These are phyloP conservation scores for Cardamine resedifolia DNA, from an alignment of 345 rosid genomes.

Conservation along the genomic window DNA sequence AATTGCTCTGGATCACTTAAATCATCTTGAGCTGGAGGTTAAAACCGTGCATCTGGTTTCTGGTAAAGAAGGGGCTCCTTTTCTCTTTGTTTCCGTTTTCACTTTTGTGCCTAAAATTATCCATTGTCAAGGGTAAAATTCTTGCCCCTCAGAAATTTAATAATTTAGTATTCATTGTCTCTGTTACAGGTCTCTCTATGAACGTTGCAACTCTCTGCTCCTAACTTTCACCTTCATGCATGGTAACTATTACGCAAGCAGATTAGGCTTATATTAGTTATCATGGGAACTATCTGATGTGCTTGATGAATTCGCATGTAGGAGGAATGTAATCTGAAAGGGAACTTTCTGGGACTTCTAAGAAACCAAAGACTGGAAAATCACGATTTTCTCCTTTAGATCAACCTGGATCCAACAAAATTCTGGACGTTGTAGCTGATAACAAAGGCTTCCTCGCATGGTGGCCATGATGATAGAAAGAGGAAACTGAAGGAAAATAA, in stretches of 20 bases:
- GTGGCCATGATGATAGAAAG: too few species aligned
- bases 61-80: constrained; percentile 9
- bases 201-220: constrained; percentile 16
- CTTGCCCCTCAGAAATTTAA: constrained; percentile 1
- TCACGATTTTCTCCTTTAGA: too few species aligned
- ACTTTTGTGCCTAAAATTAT: neutral
- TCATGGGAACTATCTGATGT: too few species aligned
- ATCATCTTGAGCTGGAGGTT: neutral
- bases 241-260: constrained; percentile 15
- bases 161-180: constrained; percentile 4
- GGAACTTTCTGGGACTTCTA: too few species aligned
- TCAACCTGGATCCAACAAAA: too few species aligned
- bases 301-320: too few species aligned
- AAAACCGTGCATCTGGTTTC: constrained; percentile 8
- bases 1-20: constrained; percentile 16
- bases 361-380: too few species aligned
- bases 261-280: too few species aligned
- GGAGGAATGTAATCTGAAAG: too few species aligned
- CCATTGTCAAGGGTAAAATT: neutral
- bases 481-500: too few species aligned
- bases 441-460: too few species aligned
- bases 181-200: constrained; percentile 23
- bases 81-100: neutral
- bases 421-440: too few species aligned
- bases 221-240: constrained; percentile 37